Percentiles rank a stretch among this genome's conserved stretches.
phyloP scores from a whole-genome alignment of 331 rosid species.

The Spiraea crenata region DNA sequence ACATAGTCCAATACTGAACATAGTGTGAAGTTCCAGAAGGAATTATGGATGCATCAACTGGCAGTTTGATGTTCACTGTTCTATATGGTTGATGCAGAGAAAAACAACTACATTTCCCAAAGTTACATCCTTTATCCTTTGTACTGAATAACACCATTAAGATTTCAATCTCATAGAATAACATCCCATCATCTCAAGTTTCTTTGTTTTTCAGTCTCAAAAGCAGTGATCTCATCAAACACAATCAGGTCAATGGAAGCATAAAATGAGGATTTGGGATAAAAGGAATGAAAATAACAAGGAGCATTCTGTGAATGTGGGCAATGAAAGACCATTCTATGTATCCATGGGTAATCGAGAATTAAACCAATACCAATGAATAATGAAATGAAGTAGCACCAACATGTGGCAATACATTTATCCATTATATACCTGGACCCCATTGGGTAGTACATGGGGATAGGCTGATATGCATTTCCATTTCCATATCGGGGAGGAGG shows the following conservation, averaged over 20 bases:
- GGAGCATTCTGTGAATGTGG: neutral
- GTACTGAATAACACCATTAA: neutral
- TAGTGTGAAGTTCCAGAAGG: conserved; percentile 3
- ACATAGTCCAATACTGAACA: neutral
- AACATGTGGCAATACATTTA: neutral
- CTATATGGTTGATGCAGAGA: neutral
- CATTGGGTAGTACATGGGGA: conserved; percentile 48
- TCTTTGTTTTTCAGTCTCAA: neutral
- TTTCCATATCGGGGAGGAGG: neutral
- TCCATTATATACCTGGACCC: conserved; percentile 59
- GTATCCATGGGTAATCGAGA: neutral
- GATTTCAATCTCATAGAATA: neutral
- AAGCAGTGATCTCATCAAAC: neutral
- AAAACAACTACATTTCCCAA: conserved; percentile 3
- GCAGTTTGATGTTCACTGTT: conserved; percentile 1
- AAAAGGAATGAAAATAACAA: neutral
- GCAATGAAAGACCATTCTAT: neutral
- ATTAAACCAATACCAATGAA: neutral
- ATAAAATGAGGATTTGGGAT: neutral
- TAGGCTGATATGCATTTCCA: conserved; percentile 45
- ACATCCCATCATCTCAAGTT: conserved; percentile 11
- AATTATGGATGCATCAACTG: neutral
- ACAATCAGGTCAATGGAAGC: neutral
- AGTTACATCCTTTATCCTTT: neutral
- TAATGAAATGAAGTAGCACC: neutral